phyloP scores from a whole-genome alignment of 2,329 filamentous ascomycete species.

The Fonsecaea multimorphosa region DNA sequence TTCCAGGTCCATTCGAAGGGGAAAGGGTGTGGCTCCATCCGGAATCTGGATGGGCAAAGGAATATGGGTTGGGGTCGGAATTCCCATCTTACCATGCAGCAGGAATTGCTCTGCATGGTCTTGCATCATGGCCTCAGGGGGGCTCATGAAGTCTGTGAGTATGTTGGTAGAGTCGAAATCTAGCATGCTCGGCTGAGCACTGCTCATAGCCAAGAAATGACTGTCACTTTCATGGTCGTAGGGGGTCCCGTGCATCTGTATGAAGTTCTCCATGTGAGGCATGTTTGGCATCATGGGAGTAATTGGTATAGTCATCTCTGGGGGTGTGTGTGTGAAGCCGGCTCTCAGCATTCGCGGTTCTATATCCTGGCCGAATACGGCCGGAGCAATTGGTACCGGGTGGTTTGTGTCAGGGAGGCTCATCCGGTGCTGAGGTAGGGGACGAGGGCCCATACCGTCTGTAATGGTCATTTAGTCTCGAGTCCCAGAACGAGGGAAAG shows the following conservation, averaged over 20 bases:
- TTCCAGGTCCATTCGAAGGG: constrained; percentile 32
- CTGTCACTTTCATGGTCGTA: constrained; percentile 38
- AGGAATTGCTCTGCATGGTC: constrained; percentile 36
- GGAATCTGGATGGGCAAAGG: constrained; percentile 29
- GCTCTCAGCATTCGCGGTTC: constrained; percentile 35
- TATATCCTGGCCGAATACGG: constrained; percentile 31
- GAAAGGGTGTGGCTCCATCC: constrained; percentile 31
- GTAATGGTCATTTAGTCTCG: constrained; percentile 14
- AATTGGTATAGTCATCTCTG: constrained; percentile 37
- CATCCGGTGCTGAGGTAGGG: constrained; percentile 28
- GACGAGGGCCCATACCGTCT: constrained; percentile 30
- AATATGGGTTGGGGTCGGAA: constrained; percentile 37
- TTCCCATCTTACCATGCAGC: constrained; percentile 33
- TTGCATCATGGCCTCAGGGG: constrained; percentile 34
- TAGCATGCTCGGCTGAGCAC: constrained; percentile 32
- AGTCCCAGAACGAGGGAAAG: not conserved
- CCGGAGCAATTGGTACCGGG: constrained; percentile 36
- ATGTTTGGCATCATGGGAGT: constrained; percentile 40
- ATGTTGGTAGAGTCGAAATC: constrained; percentile 39
- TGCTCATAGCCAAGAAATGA: constrained; percentile 38
- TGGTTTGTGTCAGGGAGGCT: constrained; percentile 37
- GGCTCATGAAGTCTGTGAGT: constrained; percentile 38
- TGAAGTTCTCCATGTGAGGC: constrained; percentile 38
- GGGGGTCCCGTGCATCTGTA: constrained; percentile 35
- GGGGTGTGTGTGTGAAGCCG: constrained; percentile 38